A percentile compares a stretch with the other conserved stretches of the same genome.
phyloP scores from a whole-genome alignment of 345 rosid genomes.

The Pugionium cornutum region DNA sequence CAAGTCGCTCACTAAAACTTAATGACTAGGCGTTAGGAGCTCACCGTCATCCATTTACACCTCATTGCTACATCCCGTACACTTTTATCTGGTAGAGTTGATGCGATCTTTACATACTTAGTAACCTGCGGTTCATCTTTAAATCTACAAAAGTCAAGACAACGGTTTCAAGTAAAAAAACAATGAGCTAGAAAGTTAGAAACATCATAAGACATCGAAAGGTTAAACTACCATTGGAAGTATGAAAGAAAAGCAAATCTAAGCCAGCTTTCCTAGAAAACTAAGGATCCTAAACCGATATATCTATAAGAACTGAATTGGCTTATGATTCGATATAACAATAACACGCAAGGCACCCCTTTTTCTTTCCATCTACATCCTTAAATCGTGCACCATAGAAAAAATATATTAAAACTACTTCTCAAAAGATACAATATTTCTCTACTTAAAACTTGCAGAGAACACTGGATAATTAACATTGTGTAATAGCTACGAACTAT shows the following conservation, averaged over 20 bases:
- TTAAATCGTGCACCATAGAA: not conserved
- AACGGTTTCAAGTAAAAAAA: constrained; percentile 12
- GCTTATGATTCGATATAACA: constrained; percentile 10
- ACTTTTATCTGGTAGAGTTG: constrained; percentile 77
- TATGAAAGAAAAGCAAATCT: not conserved
- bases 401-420: not conserved
- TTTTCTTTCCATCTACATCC: constrained; percentile 8
- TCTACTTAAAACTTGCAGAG: constrained; percentile 1
- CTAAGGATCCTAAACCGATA: not conserved
- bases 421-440: not conserved
- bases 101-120: constrained; percentile 88
- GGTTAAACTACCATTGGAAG: not conserved
- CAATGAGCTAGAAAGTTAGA: not conserved
- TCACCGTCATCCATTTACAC: constrained; percentile 71
- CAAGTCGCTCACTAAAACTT: not conserved
- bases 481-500: constrained; percentile 3
- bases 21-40: not conserved
- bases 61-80: constrained; percentile 99
- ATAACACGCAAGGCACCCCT: too few species aligned
- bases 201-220: not conserved
- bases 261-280: not conserved
- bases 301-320: not conserved
- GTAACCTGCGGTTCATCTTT: constrained; percentile 73
- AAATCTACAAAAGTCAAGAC: constrained; percentile 47
- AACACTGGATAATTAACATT: constrained; percentile 1